A percentile compares a stretch with the other conserved stretches of the same genome.
phyloP scores from a whole-genome alignment of 306 rosid genomes.

The Urtica urens region DNA sequence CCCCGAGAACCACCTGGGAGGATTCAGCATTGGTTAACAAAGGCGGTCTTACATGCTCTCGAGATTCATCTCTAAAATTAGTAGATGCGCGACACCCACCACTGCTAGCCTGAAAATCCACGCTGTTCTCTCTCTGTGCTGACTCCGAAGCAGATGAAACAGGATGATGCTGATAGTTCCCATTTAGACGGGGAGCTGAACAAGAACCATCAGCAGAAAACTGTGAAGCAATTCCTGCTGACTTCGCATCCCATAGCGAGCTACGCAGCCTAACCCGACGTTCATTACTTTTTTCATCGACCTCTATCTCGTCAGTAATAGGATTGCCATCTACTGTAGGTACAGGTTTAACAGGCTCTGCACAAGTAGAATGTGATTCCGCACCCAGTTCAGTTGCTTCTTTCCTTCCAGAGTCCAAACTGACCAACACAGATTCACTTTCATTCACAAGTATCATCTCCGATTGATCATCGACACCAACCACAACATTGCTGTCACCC shows the following conservation, averaged over 20 bases:
- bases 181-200: conserved; percentile 34
- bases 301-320: conserved; percentile 22
- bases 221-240: conserved; percentile 28
- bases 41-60: conserved; percentile 22
- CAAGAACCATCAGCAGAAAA: conserved; percentile 33
- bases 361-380: conserved; percentile 19
- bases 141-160: conserved; percentile 23
- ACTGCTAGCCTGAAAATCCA: conserved; percentile 29
- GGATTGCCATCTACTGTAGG: conserved; percentile 21
- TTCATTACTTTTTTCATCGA: conserved; percentile 20
- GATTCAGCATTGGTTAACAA: conserved; percentile 21
- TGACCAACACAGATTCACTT: conserved; percentile 14
- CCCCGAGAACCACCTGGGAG: conserved; percentile 34
- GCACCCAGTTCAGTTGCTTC: conserved; percentile 20
- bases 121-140: conserved; percentile 27
- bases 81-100: conserved; percentile 24
- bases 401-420: conserved; percentile 22
- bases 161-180: conserved; percentile 29
- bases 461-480: conserved; percentile 23
- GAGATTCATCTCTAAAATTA: conserved; percentile 30
- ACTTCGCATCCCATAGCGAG: conserved; percentile 31
- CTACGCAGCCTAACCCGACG: conserved; percentile 24
- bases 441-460: conserved; percentile 15
- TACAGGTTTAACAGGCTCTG: conserved; percentile 20
- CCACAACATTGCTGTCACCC: conserved; percentile 19